These are phyloP conservation scores for Penicillium ochrochloron DNA, from an alignment of 495 filamentous ascomycete species.

Conservation along the genomic window DNA sequence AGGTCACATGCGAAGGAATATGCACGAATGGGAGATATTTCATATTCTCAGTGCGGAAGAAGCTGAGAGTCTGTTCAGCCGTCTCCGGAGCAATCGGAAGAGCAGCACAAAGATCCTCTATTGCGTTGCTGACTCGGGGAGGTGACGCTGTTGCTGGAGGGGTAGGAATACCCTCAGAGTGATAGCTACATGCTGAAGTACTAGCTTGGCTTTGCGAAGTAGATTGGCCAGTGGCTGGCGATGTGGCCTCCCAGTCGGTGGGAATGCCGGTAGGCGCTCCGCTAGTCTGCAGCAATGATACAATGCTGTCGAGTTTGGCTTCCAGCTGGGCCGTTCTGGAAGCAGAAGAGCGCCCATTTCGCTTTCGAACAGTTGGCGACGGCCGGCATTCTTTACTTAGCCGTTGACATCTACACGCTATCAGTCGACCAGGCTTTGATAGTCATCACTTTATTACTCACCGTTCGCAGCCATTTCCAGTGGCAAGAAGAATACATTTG, in stretches of 20 bases:
- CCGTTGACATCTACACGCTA: constrained; percentile 51
- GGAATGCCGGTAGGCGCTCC: constrained; percentile 17
- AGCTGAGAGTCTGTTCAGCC: constrained; percentile 43
- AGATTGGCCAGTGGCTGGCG: constrained; percentile 12
- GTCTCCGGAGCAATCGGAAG: constrained; percentile 34
- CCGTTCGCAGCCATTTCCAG: constrained; percentile 52
- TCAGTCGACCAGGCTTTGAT: constrained; percentile 2
- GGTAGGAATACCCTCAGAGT: constrained; percentile 20
- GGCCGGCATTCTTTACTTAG: constrained; percentile 50
- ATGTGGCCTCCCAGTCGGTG: constrained; percentile 23
- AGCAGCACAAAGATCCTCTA: constrained; percentile 18
- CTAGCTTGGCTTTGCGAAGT: constrained; percentile 9
- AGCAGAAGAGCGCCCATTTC: constrained; percentile 29
- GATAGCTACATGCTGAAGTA: neutral
- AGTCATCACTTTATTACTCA: constrained; percentile 22
- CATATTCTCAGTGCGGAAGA: constrained; percentile 49
- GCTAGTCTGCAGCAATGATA: constrained; percentile 47
- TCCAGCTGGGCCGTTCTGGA: constrained; percentile 49
- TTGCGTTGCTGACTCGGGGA: constrained; percentile 3
- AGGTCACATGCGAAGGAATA: constrained; percentile 49
- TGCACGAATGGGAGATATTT: constrained; percentile 50
- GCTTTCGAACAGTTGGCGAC: constrained; percentile 40
- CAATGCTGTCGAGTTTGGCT: constrained; percentile 56
- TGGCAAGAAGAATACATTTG: constrained; percentile 51
- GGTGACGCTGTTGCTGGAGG: constrained; percentile 19